phyloP scores from a whole-genome alignment of 352 stramenopile genomes.

The Phytophthora pinifolia region DNA sequence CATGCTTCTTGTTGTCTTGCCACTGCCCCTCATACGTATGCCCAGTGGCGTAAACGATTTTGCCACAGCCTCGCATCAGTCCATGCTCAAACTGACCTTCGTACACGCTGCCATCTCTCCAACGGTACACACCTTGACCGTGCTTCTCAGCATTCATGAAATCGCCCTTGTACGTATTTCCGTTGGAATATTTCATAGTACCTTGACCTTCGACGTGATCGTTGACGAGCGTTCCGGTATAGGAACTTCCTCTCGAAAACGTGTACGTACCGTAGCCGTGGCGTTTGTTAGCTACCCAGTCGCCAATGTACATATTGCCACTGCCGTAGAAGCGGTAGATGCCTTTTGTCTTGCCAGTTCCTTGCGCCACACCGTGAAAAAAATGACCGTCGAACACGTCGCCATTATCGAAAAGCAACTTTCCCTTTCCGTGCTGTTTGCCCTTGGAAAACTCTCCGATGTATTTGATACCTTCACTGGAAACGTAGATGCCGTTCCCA shows the following conservation, averaged over 20 bases:
- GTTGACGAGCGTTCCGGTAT: slow-evolving; percentile 52
- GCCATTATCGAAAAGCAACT: slow-evolving; percentile 73
- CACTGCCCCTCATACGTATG: slow-evolving; percentile 70
- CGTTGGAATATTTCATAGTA: slow-evolving; percentile 82
- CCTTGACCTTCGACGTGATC: slow-evolving; percentile 79
- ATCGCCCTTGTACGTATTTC: slow-evolving; percentile 75
- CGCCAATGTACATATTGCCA: slow-evolving; percentile 69
- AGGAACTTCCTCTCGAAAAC: slow-evolving; percentile 59
- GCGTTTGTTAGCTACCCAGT: slow-evolving; percentile 64
- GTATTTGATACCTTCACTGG: slow-evolving; percentile 68
- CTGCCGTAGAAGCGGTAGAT: slow-evolving; percentile 66
- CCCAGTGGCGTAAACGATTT: slow-evolving; percentile 60
- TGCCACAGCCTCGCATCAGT: slow-evolving; percentile 59
- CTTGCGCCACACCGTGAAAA: slow-evolving; percentile 45
- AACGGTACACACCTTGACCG: slow-evolving; percentile 54
- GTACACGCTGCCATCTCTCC: slow-evolving; percentile 83
- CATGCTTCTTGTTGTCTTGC: slow-evolving; percentile 73
- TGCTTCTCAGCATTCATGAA: slow-evolving; percentile 74
- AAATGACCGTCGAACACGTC: slow-evolving; percentile 80
- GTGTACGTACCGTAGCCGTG: slow-evolving; percentile 73
- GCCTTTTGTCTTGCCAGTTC: slow-evolving; percentile 52
- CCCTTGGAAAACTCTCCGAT: slow-evolving; percentile 60
- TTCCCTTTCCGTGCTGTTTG: slow-evolving; percentile 63
- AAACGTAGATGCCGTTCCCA: slow-evolving; percentile 65
- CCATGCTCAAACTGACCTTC: slow-evolving; percentile 68